Base-by-base conservation (phyloP, 1,139 yeast genomes). In the Eremothecium gossypii region DNA sequence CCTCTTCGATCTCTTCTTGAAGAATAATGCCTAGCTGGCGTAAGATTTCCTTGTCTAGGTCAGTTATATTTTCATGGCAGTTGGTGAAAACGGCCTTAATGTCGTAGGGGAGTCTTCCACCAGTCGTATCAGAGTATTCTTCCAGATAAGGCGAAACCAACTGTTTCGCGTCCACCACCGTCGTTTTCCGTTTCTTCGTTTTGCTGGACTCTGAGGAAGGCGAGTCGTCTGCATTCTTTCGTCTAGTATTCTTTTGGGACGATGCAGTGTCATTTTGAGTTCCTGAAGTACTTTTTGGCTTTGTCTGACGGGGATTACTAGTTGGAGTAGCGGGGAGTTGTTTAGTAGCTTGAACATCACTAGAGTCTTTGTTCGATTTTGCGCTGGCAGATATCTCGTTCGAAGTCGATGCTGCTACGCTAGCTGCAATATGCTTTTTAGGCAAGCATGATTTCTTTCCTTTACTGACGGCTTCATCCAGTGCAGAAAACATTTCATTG, bases 71-170 rank as follows among this genome's bases (percentile, higher is more conserved):
- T 27, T 63, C 67, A 44, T 78, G 82, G 53, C 82, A 77, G 1
- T 87, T 87, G 0, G 91, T 81, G 52, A 76, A 63, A 8, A 81
- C 70, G 0, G 79, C 82, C 7, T 63, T 55, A 2, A 74, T 61
- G 28, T 64, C 47, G 44, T 69, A 71, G 1, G 62, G 58, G 31
- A 51, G 54, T 28, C 40, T 47, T 41, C 27, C 43, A 27, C 36
- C 27, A 44, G 34, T 47, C 9, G 33, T 33, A n/a, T 13, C 11
- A 7, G 33, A 45, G 13, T 32, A 27, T 33, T 38, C 41, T 13
- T 43, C 40, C n/a, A 34, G 29, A n/a, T 50, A 49, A 9, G 49
- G 49, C 23, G 51, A 53, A 14, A 48, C 36, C 35, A 45, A 48
- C 31, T 42, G 44, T 34, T 41, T 52, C 4, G 58, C 49, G 13